Percentiles rank a stretch among this genome's conserved stretches.
Evolutionary conservation across 805 yeast species (phyloP).

Genomic region (Hermanozyma aechmeae): DNA sequence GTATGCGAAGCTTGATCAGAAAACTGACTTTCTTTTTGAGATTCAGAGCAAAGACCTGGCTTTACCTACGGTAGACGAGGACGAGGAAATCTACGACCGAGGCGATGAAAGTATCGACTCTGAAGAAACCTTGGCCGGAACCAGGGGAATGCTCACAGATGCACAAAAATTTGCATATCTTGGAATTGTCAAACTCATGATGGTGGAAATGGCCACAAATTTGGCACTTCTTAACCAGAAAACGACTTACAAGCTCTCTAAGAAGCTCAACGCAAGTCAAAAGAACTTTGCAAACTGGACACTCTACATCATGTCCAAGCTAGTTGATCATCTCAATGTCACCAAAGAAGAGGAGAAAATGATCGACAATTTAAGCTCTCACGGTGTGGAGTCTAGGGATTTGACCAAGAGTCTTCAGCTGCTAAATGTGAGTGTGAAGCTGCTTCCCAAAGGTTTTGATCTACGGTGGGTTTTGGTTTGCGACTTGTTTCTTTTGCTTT

Average conservation of each 20-base stretch:
- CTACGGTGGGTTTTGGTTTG: constrained; percentile 91
- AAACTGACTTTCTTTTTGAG: constrained; percentile 44
- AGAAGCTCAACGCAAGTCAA: constrained; percentile 56
- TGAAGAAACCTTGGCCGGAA: constrained; percentile 62
- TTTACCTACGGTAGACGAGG: constrained; percentile 14
- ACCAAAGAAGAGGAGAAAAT: constrained; percentile 67
- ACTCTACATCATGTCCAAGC: constrained; percentile 53
- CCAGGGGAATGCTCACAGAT: constrained; percentile 73
- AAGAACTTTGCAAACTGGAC: constrained; percentile 83
- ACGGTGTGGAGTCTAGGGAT: constrained; percentile 72
- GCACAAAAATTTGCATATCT: constrained; percentile 86
- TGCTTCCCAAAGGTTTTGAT: constrained; percentile 32
- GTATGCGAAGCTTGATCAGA: constrained; percentile 41
- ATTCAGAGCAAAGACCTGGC: constrained; percentile 4
- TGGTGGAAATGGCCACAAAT: constrained; percentile 76
- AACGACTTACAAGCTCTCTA: constrained; percentile 45
- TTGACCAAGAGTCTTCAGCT: constrained; percentile 47
- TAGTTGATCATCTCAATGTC: constrained; percentile 78
- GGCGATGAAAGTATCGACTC: constrained; percentile 40
- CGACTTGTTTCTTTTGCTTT: constrained; percentile 71
- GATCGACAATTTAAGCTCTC: constrained; percentile 80
- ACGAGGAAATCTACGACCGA: constrained; percentile 18
- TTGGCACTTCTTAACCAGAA: constrained; percentile 50
- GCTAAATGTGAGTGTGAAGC: constrained; percentile 6
- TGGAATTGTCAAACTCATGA: constrained; percentile 68